phyloP scores from a whole-genome alignment of 106 monocot genomes.

The Dactylorhiza incarnata region DNA sequence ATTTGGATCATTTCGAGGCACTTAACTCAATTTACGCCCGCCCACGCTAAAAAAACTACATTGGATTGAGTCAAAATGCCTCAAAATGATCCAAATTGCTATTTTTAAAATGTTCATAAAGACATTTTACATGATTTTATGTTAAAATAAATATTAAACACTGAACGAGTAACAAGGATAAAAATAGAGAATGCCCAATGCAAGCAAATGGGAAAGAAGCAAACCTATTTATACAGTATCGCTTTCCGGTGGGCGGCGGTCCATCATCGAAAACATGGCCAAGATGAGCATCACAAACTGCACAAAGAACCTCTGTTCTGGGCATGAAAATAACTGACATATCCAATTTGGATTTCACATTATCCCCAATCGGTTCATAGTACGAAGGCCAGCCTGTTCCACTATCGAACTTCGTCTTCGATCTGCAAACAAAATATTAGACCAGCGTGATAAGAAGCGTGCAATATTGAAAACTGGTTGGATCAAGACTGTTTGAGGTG shows the following conservation, averaged over 20 bases:
- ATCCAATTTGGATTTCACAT: conserved; percentile 80
- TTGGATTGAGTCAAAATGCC: no score
- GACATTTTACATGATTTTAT: no score
- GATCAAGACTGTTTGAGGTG: no score
- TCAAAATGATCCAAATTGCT: no score
- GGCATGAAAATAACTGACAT: conserved; percentile 96
- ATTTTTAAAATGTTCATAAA: no score
- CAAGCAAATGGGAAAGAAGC: not conserved
- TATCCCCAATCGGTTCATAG: conserved; percentile 55
- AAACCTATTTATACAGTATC: conserved; percentile 93
- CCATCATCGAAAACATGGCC: conserved; percentile 95
- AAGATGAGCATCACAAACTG: conserved; percentile 81
- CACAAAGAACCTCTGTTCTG: conserved; percentile 74
- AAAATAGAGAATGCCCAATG: not conserved
- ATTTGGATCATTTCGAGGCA: no score
- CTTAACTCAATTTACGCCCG: no score
- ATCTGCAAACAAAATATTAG: conserved; percentile 28
- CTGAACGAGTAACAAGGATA: not conserved
- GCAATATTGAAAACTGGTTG: not conserved
- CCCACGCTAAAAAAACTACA: no score
- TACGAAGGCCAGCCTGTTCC: conserved; percentile 98
- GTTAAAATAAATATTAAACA: not conserved
- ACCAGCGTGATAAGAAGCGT: no score
- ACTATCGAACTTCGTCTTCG: conserved; percentile 79
- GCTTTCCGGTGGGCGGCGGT: conserved; percentile 75